Evolutionary conservation across 495 filamentous ascomycete species (phyloP).

Genomic region (Parathielavia appendiculata): DNA sequence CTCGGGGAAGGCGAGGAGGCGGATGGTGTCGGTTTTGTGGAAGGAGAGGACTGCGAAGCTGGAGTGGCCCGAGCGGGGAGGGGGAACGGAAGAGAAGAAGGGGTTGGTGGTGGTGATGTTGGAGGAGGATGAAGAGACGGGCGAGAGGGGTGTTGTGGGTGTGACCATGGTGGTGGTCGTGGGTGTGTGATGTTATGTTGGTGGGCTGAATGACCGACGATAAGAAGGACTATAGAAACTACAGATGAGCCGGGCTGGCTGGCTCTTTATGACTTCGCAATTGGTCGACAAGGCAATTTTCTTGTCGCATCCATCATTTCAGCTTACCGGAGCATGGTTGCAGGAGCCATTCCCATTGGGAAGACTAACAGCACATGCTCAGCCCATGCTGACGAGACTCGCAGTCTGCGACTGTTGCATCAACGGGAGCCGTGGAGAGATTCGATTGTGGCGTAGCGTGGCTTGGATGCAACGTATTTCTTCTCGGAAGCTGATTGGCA

Average conservation of each 20-base stretch:
- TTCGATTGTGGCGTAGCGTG: too few relatives aligned
- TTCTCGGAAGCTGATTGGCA: too few relatives aligned
- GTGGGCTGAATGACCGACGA: neutral
- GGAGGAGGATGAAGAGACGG: neutral
- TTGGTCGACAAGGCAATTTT: neutral
- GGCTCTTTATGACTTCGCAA: neutral
- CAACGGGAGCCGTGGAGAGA: too few relatives aligned
- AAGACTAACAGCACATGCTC: too few relatives aligned
- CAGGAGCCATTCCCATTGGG: neutral
- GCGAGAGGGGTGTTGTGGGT: neutral
- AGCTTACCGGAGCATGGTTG: neutral
- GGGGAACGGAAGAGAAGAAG: too few relatives aligned
- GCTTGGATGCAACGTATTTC: neutral
- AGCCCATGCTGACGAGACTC: neutral
- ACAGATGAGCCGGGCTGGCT: neutral
- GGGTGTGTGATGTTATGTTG: neutral
- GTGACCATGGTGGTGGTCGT: neutral
- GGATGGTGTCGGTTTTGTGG: constrained; percentile 19
- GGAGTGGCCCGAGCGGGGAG: too few relatives aligned
- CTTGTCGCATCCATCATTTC: neutral
- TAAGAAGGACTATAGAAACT: neutral
- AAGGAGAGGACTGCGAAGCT: constrained; percentile 22
- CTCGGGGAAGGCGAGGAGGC: constrained; percentile 21
- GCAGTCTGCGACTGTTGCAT: too few relatives aligned
- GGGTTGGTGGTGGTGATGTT: neutral